These are phyloP conservation scores for Chlorella ohadii DNA, from an alignment of 139 green algal genomes.

Conservation along the genomic window DNA sequence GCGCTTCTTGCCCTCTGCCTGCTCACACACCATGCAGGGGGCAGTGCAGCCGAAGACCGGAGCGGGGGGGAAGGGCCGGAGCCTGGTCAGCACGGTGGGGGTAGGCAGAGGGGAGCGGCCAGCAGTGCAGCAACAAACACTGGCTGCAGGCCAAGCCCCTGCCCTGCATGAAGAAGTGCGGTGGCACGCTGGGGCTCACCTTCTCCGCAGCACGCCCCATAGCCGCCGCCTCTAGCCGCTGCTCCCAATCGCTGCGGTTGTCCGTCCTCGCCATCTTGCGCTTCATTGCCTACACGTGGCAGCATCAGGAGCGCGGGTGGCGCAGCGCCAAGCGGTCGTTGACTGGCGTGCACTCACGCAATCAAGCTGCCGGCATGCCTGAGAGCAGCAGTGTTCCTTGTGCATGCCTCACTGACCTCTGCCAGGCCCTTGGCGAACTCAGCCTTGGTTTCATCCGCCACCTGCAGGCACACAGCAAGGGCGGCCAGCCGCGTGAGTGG, in stretches of 20 bases:
- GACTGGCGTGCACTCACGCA: not conserved
- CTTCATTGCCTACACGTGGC: not conserved
- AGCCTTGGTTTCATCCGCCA: not conserved
- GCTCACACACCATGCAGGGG: not conserved
- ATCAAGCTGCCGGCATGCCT: not conserved
- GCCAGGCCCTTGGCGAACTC: conserved; percentile 17
- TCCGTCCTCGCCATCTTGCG: not conserved
- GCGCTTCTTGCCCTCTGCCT: not conserved
- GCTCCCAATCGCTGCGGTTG: not conserved
- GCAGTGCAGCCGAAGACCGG: conserved; percentile 16
- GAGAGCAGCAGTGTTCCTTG: not conserved
- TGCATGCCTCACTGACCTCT: not conserved
- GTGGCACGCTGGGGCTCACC: not conserved
- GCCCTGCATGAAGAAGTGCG: not conserved
- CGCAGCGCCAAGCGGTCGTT: not conserved
- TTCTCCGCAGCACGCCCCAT: not conserved
- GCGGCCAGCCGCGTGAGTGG: not conserved
- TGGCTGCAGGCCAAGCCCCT: no score
- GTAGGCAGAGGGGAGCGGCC: not conserved
- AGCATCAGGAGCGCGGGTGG: not conserved
- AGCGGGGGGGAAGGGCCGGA: not conserved
- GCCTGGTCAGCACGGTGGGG: not conserved
- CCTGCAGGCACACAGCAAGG: not conserved
- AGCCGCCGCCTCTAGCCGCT: conserved; percentile 17
- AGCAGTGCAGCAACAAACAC: no score